A percentile compares a stretch with the other conserved stretches of the same genome.
phyloP scores from a whole-genome alignment of 1,284 basidiomycete genomes.

The Leccinum insolens region DNA sequence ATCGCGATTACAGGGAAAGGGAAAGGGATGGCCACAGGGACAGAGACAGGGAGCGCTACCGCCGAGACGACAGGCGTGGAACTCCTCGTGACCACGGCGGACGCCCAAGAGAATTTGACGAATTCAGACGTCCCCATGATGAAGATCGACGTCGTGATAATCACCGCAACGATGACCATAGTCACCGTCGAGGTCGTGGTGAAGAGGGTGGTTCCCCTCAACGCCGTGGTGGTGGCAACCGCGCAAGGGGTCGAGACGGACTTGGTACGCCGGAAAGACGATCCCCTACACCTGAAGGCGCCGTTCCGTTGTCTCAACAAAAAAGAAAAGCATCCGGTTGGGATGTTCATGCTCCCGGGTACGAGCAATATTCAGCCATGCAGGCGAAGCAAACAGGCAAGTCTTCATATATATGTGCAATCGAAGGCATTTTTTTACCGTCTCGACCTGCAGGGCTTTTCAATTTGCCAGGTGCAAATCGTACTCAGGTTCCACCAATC shows the following conservation, averaged over 20 bases:
- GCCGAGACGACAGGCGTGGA: constrained; percentile 44
- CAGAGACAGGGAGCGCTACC: constrained; percentile 42
- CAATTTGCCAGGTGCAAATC: constrained; percentile 89
- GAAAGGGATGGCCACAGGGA: constrained; percentile 45
- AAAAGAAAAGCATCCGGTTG: constrained; percentile 89
- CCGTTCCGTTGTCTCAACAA: constrained; percentile 82
- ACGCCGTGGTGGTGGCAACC: constrained; percentile 40
- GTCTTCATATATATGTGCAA: constrained; percentile 19
- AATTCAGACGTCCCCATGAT: constrained; percentile 45
- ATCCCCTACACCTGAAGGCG: constrained; percentile 90
- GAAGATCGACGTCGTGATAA: constrained; percentile 49
- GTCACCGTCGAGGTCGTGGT: constrained; percentile 38
- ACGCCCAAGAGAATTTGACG: constrained; percentile 45
- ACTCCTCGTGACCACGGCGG: constrained; percentile 39
- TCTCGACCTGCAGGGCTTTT: constrained; percentile 66
- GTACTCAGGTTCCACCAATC: constrained; percentile 84
- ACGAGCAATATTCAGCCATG: constrained; percentile 92
- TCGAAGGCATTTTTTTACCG: constrained; percentile 7
- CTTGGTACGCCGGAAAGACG: constrained; percentile 75
- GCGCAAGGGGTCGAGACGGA: constrained; percentile 50
- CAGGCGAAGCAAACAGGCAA: constrained; percentile 96
- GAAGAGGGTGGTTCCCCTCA: constrained; percentile 40
- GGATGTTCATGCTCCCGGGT: constrained; percentile 95
- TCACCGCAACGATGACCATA: constrained; percentile 51
- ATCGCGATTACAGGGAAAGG: constrained; percentile 43